phyloP scores from a whole-genome alignment of 225 moss, liverwort and hornwort species.

The Physcomitrium patens region DNA sequence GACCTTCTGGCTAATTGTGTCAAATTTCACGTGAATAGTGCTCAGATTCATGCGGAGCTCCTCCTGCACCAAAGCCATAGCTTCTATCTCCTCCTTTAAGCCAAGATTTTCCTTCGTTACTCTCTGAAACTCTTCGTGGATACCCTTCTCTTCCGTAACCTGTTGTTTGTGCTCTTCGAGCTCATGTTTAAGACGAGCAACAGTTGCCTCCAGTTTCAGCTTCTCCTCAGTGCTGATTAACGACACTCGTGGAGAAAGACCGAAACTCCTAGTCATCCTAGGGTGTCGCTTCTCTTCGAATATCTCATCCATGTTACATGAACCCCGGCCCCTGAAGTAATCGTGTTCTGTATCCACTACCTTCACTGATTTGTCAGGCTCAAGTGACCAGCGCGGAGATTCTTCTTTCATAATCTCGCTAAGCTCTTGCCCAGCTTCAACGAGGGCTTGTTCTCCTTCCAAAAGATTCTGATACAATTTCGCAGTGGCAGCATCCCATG shows the following conservation, averaged over 20 bases:
- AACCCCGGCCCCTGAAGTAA: slow-evolving; percentile 32
- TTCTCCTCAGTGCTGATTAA: slow-evolving; percentile 20
- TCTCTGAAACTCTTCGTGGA: slow-evolving; percentile 3
- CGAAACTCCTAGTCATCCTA: slow-evolving; percentile 16
- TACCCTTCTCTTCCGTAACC: not conserved
- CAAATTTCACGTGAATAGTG: slow-evolving; percentile 27
- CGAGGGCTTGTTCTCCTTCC: slow-evolving; percentile 57
- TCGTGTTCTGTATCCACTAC: slow-evolving; percentile 42
- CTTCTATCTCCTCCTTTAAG: slow-evolving; percentile 16
- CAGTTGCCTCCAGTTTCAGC: slow-evolving; percentile 29
- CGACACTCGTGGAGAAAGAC: slow-evolving; percentile 9
- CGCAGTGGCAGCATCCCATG: slow-evolving; percentile 44
- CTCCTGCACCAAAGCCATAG: slow-evolving; percentile 16
- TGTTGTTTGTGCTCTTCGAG: slow-evolving; percentile 28
- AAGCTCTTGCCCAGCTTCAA: slow-evolving; percentile 56
- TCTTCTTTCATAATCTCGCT: slow-evolving; percentile 51
- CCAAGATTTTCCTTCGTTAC: not conserved
- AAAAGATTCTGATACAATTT: slow-evolving; percentile 47
- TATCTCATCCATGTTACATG: slow-evolving; percentile 29
- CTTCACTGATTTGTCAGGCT: slow-evolving; percentile 27
- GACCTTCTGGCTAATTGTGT: not conserved
- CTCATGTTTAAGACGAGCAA: slow-evolving; percentile 33
- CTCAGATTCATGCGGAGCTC: slow-evolving; percentile 21
- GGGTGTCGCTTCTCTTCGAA: slow-evolving; percentile 17
- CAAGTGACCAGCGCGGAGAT: slow-evolving; percentile 28